phyloP scores from a whole-genome alignment of 225 moss, liverwort and hornwort genomes.

The Rhytidiadelphus loreus region DNA sequence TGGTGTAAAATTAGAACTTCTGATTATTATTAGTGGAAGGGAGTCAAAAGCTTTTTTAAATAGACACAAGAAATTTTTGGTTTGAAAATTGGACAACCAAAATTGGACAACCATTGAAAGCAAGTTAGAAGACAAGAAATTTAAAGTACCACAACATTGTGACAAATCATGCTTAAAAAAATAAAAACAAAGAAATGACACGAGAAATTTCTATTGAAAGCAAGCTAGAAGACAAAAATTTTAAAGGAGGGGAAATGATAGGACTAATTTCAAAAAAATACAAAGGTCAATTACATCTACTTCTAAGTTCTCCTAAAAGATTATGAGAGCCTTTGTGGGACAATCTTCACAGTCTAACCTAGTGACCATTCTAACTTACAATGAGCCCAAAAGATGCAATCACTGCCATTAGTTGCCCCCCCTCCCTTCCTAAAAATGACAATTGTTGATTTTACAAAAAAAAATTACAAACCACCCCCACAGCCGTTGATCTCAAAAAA shows the following conservation, averaged over 20 bases:
- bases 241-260: accelerated
- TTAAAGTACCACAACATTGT: too few species aligned
- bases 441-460: too few species aligned
- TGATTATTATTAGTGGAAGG: not conserved
- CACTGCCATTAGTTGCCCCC: too few species aligned
- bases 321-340: accelerated
- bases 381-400: too few species aligned
- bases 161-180: too few species aligned
- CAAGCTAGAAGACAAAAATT: not conserved
- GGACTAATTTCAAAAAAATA: not conserved
- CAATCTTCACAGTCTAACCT: not conserved
- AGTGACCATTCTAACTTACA: accelerated
- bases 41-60: accelerated
- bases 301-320: not conserved
- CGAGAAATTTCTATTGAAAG: too few species aligned
- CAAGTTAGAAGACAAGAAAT: not conserved
- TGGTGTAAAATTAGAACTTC: not conserved
- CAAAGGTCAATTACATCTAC: not conserved
- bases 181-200: too few species aligned
- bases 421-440: too few species aligned
- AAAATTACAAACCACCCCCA: too few species aligned
- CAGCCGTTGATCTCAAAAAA: too few species aligned
- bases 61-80: not conserved
- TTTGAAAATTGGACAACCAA: not conserved
- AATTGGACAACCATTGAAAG: not conserved